These are phyloP conservation scores for Trichoderma virens DNA, from an alignment of 495 filamentous ascomycete genomes.

Conservation along the genomic window DNA sequence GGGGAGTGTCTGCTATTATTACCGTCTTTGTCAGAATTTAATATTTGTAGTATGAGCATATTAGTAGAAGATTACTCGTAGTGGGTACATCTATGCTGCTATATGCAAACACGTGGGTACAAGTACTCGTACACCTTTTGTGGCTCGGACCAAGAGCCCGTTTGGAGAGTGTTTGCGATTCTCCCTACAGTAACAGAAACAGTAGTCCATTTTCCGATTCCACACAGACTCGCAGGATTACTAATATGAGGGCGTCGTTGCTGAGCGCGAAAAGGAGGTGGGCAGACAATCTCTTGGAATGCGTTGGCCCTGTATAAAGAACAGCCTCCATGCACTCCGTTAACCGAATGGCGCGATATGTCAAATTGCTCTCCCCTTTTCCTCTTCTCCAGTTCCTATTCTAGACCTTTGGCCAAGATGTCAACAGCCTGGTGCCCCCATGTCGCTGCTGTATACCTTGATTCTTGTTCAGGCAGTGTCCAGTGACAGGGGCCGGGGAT, in stretches of 20 bases:
- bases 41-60: too few species aligned
- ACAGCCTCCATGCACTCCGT: not conserved
- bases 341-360: constrained; percentile 1
- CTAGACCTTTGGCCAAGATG: not conserved
- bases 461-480: not conserved
- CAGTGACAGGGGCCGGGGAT: not conserved
- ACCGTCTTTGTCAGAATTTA: too few species aligned
- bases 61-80: too few species aligned
- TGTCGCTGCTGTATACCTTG: not conserved
- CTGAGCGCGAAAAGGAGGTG: not conserved
- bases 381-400: not conserved
- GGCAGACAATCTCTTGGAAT: not conserved
- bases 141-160: not conserved
- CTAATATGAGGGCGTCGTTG: not conserved
- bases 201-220: not conserved
- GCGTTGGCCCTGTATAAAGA: not conserved
- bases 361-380: not conserved
- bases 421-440: not conserved
- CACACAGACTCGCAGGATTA: not conserved
- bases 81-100: too few species aligned
- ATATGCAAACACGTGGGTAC: too few species aligned
- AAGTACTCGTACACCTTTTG: not conserved
- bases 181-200: not conserved
- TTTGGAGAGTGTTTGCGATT: not conserved
- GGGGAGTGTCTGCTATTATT: not conserved